Evolutionary conservation across 441 rosid genomes (phyloP).

Genomic region (Omphalea diandra): DNA sequence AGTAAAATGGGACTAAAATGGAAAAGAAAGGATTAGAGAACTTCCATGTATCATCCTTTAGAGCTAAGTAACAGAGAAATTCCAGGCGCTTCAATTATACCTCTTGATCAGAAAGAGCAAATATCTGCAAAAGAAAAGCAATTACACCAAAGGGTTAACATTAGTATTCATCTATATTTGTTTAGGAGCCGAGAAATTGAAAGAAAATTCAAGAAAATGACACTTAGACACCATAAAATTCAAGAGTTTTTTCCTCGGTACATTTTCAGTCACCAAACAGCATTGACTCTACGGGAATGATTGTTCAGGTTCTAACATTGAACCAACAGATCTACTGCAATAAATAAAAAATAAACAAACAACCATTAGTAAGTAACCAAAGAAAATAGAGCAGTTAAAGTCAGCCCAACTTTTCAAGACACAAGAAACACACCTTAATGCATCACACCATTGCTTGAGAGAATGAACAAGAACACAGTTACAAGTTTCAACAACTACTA

Average conservation of each 20-base stretch:
- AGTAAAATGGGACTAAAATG: neutral
- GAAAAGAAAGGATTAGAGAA: neutral
- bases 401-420: constrained; percentile 5
- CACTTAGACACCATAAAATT: constrained; percentile 1
- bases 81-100: constrained; percentile 18
- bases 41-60: neutral
- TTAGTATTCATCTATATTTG: neutral
- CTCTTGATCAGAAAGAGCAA: constrained; percentile 18
- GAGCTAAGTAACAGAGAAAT: neutral
- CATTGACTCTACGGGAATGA: neutral
- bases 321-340: constrained; percentile 27
- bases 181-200: constrained; percentile 20
- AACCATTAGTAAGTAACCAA: neutral
- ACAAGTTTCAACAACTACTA: constrained; percentile 34
- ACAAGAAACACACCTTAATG: neutral
- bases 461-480: constrained; percentile 23
- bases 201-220: constrained; percentile 25
- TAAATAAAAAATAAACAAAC: constrained; percentile 8
- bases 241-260: neutral
- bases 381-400: neutral
- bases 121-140: constrained; percentile 38
- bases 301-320: neutral
- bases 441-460: constrained; percentile 21
- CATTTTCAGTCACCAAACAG: constrained; percentile 23
- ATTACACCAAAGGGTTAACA: constrained; percentile 13